Conservation (phyloP, 768 basidiomycete species). For the Pleurotus pulmonarius region DNA sequence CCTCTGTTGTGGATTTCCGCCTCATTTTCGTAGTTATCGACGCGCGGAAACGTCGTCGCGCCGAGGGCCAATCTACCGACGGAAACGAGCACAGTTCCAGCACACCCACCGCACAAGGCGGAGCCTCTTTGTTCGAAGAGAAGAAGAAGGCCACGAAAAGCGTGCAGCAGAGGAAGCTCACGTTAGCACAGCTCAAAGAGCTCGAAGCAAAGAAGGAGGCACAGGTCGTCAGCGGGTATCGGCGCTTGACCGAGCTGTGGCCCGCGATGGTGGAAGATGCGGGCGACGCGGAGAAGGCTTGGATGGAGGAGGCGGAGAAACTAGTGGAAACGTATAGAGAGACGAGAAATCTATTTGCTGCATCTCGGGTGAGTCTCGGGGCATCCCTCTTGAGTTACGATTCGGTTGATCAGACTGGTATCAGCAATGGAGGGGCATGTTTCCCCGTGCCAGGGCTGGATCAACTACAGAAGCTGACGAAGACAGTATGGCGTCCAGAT, state of each 20-base stretch:
- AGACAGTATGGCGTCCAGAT: slow-evolving; percentile 69
- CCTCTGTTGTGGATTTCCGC: neutral
- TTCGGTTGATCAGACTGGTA: neutral
- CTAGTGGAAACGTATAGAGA: slow-evolving; percentile 88
- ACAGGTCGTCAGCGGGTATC: slow-evolving; percentile 57
- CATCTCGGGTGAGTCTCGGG: slow-evolving; percentile 57
- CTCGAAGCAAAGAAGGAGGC: slow-evolving; percentile 66
- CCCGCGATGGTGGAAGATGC: slow-evolving; percentile 35
- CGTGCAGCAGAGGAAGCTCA: slow-evolving; percentile 44
- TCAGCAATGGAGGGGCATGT: slow-evolving; percentile 63
- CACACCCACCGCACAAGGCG: neutral
- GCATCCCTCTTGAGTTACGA: neutral
- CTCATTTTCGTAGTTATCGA: slow-evolving; percentile 44
- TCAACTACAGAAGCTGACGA: slow-evolving; percentile 52
- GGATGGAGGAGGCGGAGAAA: slow-evolving; percentile 82
- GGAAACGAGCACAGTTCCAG: neutral
- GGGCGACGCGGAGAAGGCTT: slow-evolving; percentile 56
- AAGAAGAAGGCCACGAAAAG: slow-evolving; percentile 46
- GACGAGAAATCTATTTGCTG: slow-evolving; percentile 79
- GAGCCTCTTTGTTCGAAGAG: slow-evolving; percentile 65
- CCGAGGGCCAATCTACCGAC: slow-evolving; percentile 15
- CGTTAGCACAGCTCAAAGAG: slow-evolving; percentile 54
- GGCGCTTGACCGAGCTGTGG: slow-evolving; percentile 62
- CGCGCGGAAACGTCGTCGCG: slow-evolving; percentile 46
- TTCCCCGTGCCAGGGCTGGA: slow-evolving; percentile 43